Evolutionary conservation across 2,329 filamentous ascomycete species (phyloP), one percentile per base, ranked within the genome.

Genomic region (Fusarium nelsonii): DNA sequence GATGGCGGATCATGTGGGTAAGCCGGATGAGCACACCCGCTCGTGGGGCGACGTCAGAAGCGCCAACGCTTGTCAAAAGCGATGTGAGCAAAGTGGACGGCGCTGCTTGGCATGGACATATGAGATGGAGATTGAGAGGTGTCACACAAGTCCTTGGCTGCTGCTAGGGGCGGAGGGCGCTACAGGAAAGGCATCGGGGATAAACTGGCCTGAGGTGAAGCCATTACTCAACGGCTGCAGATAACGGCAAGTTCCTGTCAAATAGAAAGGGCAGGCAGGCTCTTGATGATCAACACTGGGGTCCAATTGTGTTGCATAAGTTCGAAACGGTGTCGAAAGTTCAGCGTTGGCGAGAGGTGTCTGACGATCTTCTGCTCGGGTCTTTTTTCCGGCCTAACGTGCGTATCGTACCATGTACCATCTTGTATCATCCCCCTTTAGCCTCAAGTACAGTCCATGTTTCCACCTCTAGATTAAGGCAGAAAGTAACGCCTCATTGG

Each of bases 51-150:
- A 77, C 37, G 76, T 84, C 12, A 70, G 72, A 36, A 80, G 77
- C 45, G 78, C 81, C 8, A 80, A 82, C 32, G 78, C 78, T 36
- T 87, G 85, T 69, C 68, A 81, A 62, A 73, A 74, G 16, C 78
- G 81, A 39, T 87, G 85, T 76, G 72, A 78, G 26, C 70, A 75
- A 33, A 76, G 78, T 37, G 69, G 74, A n/a, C 73, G 70, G 30
- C 74, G 74, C 61, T 87, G 85, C 63, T 74, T 87, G 55, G 84
- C 85, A 26, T 87, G 85, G 85, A 82, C 81, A 28, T 87, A 82
- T 76, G 81, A 85, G 34, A 75, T 78, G 50, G 71, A 68, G 30
- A 75, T 66, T 23, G 73, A 77, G 67, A 71, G 76, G 59, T 87
- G 85, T 74, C 78, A 81, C 65, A 78, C 76, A 49, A 84, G 82